Evolutionary conservation across 2,329 filamentous ascomycete species (phyloP).

Genomic region (Zymoseptoria crescenta): DNA sequence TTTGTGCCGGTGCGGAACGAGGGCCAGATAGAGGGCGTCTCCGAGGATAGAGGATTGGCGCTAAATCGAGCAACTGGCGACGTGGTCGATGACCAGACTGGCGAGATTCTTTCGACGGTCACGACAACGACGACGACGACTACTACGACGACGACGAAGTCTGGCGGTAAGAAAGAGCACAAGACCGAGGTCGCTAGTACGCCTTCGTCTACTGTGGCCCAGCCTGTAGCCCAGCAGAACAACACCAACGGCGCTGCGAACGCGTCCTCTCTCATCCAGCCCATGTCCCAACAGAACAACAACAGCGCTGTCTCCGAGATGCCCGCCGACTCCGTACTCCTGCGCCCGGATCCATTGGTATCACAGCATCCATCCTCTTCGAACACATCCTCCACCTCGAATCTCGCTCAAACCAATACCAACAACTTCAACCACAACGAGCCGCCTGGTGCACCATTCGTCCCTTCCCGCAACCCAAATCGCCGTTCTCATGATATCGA

Average conservation of each 20-base stretch:
- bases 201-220: neutral
- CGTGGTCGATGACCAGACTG: slow-evolving; percentile 25
- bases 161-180: slow-evolving; percentile 14
- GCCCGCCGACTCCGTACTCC: slow-evolving; percentile 14
- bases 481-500: slow-evolving; percentile 4
- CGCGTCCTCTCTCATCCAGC: neutral
- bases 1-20: slow-evolving; percentile 22
- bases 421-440: neutral
- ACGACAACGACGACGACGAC: slow-evolving; percentile 29
- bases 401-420: neutral
- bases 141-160: slow-evolving; percentile 18
- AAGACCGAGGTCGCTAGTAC: slow-evolving; percentile 14
- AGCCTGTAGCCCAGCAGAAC: neutral
- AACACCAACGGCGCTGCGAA: neutral
- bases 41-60: slow-evolving; percentile 19
- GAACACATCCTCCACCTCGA: slow-evolving; percentile 3
- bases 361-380: neutral
- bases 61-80: slow-evolving; percentile 24
- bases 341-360: slow-evolving; percentile 1
- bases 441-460: slow-evolving; percentile 1
- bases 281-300: neutral
- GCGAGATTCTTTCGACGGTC: slow-evolving; percentile 23
- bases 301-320: slow-evolving; percentile 18
- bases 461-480: slow-evolving; percentile 7
- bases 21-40: slow-evolving; percentile 23